Base-by-base conservation (phyloP, 805 yeast species). In the Myxozyma melibiosi region DNA sequence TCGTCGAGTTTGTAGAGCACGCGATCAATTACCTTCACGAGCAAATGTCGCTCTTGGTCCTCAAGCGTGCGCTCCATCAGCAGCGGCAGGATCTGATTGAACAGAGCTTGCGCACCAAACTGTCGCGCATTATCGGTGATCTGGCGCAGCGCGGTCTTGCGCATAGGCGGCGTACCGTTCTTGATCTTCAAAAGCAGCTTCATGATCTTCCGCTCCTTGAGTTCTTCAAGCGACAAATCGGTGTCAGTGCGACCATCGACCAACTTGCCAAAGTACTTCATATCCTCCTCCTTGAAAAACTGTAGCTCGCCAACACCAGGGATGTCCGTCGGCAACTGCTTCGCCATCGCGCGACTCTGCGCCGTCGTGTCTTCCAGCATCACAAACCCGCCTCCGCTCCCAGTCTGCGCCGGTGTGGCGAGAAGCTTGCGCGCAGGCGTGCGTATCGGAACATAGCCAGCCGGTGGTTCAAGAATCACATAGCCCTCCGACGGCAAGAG, bases 21-120 rank as follows among this genome's bases (percentile, higher is more conserved):
- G 34, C 96, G 74, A 35, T 84, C 89, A 13, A 88, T 73, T 7
- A 88, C 80, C 69, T 90, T 91, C 13, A 90, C 86, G 54, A 92
- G 74, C 11, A 90, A 70, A 73, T 89, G 95, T 16, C 96, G 78
- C 70, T 92, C 97, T 62, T 84, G 87, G 45, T 88, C 94, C 62
- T 85, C 92, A 27, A 90, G 71, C 2, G 80, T 71, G 38, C 83
- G 83, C 60, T 89, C 96, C 68, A 86, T 73, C 41, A 91, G 72
- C 25, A 92, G 71, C 0, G 97, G 96, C 14, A 91, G 73, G n/a
- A 89, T 76, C 58, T 82, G 84, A 55, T 82, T 80, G 65, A 91
- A 85, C 14, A 91, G 70, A 0, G 83, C 67, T 45, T 81, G 79
- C 0, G 96, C 85, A 0, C 96, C 97, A 65, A 84, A 81, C 13